Percentiles rank a stretch among this genome's conserved stretches.
These are phyloP conservation scores for Lentinus polychrous DNA, from an alignment of 1,284 basidiomycete species.

Conservation along the genomic window DNA sequence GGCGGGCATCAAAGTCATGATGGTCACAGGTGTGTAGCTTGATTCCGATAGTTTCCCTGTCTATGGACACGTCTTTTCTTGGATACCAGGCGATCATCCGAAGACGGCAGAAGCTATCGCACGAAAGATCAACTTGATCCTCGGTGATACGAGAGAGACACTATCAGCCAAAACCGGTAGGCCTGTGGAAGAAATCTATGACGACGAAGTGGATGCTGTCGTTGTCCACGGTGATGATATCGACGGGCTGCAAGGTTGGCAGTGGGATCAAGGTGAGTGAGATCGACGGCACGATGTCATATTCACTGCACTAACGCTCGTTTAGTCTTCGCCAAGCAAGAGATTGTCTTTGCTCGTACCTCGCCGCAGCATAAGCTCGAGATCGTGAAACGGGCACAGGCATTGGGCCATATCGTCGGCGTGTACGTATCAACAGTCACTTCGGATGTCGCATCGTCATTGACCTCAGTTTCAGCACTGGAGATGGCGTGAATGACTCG, in stretches of 20 bases:
- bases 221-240: constrained; percentile 65
- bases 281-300: background rate
- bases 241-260: constrained; percentile 55
- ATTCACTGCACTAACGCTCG: background rate
- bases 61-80: background rate
- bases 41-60: background rate
- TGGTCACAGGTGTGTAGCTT: constrained; percentile 50
- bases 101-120: constrained; percentile 68
- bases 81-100: constrained; percentile 49
- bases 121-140: constrained; percentile 57
- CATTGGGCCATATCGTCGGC: constrained; percentile 63
- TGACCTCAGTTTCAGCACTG: constrained; percentile 29
- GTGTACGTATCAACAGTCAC: constrained; percentile 38
- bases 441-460: background rate
- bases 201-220: constrained; percentile 58
- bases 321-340: constrained; percentile 55
- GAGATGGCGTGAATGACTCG: constrained; percentile 67
- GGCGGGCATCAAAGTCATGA: constrained; percentile 68
- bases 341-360: constrained; percentile 67
- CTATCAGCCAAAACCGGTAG: constrained; percentile 49
- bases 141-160: constrained; percentile 58
- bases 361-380: constrained; percentile 69
- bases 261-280: constrained; percentile 58
- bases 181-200: constrained; percentile 51
- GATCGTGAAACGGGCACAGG: constrained; percentile 67